Conservation (phyloP, 192 early-diverging fungal genomes). For the Jimgerdemannia lactiflua region DNA sequence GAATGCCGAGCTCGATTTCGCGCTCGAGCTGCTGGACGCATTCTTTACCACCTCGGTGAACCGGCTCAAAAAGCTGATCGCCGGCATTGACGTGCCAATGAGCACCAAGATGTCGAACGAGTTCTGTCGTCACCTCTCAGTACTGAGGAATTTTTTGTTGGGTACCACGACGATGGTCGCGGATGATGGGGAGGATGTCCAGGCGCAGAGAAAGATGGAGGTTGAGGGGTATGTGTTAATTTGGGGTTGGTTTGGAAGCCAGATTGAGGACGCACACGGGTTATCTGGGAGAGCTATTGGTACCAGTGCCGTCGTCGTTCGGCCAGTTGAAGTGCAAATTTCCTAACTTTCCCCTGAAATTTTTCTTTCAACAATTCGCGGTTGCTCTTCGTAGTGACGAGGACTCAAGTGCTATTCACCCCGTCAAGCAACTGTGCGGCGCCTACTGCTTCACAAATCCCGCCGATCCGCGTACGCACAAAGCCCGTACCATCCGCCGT, state of each 20-base stretch:
- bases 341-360: conserved; percentile 1
- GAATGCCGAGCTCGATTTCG: conserved; percentile 63
- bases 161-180: conserved; percentile 50
- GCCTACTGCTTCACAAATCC: conserved; percentile 70
- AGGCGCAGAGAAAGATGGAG: conserved; percentile 16
- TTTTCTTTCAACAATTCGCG: conserved; percentile 7
- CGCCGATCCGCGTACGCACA: conserved; percentile 44
- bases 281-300: too few species aligned
- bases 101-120: conserved; percentile 37
- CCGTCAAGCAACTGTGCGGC: conserved; percentile 40
- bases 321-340: not conserved
- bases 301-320: too few species aligned
- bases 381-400: conserved; percentile 30
- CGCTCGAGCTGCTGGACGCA: conserved; percentile 56
- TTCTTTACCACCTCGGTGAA: conserved; percentile 44
- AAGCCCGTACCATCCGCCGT: conserved; percentile 47
- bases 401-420: conserved; percentile 31
- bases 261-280: too few species aligned
- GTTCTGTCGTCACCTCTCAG: conserved; percentile 43
- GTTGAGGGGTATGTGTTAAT: conserved; percentile 4
- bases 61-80: conserved; percentile 41
- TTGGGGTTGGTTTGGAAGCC: not conserved
- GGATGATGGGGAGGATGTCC: conserved; percentile 47
- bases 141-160: conserved; percentile 49
- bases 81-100: not conserved